Conservation (phyloP, 2,329 filamentous ascomycete genomes). For the Diaporthe sp. region DNA sequence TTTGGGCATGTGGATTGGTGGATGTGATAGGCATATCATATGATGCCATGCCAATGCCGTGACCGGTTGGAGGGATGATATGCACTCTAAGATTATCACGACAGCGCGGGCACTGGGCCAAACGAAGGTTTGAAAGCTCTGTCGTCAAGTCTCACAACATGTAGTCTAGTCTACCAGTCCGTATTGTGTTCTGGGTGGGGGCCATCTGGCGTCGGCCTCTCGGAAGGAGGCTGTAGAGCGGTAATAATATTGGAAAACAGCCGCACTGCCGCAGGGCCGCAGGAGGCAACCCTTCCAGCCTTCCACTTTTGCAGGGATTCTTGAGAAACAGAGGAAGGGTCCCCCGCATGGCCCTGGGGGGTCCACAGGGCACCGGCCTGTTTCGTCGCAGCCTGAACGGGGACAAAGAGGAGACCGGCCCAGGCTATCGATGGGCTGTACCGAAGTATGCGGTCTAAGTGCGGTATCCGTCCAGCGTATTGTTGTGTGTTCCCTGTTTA, state of each 20-base stretch:
- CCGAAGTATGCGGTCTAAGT: neutral
- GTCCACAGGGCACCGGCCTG: constrained; percentile 16
- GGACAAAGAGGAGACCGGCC: constrained; percentile 11
- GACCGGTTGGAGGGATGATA: neutral
- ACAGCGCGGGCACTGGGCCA: neutral
- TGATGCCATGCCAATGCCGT: neutral
- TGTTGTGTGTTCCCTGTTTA: neutral
- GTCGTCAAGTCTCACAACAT: constrained; percentile 6
- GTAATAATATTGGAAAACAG: constrained; percentile 1
- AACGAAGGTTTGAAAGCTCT: constrained; percentile 14
- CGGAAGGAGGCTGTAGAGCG: constrained; percentile 17
- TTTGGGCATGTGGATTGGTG: neutral
- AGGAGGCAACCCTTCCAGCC: constrained; percentile 15
- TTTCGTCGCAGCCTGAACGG: constrained; percentile 9
- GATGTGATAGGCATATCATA: neutral
- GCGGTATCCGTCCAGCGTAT: neutral
- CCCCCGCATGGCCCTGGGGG: neutral
- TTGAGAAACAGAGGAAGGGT: neutral
- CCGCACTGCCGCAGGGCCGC: constrained; percentile 16
- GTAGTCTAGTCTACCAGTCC: neutral
- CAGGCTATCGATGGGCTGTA: constrained; percentile 6
- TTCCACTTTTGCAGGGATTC: neutral
- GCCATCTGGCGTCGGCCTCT: neutral
- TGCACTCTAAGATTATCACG: neutral
- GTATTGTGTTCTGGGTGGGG: neutral